Evolutionary conservation across 768 basidiomycete genomes (phyloP).

Genomic region (Cubamyces sp.): DNA sequence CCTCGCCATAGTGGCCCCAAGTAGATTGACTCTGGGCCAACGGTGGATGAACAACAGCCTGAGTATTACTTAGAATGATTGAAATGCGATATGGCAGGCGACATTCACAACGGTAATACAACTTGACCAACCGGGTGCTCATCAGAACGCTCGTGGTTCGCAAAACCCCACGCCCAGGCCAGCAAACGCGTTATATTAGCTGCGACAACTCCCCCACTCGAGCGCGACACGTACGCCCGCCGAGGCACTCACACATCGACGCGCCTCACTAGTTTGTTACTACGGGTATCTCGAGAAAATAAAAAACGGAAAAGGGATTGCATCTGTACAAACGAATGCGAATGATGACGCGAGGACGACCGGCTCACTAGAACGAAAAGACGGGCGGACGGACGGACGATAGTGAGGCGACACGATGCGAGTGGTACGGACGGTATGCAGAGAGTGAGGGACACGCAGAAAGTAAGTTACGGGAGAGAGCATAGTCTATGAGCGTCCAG

Average conservation of each 20-base stretch:
- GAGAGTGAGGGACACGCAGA: background rate
- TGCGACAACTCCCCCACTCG: background rate
- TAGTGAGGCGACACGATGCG: background rate
- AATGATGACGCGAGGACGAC: conserved; percentile 1
- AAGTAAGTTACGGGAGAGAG: conserved; percentile 22
- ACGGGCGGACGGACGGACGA: background rate
- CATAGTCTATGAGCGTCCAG: conserved; percentile 28
- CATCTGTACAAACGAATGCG: conserved; percentile 28
- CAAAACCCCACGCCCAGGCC: too few relatives aligned
- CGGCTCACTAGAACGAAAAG: background rate
- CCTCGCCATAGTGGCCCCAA: too few relatives aligned
- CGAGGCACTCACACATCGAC: conserved; percentile 1
- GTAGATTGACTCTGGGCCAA: too few relatives aligned
- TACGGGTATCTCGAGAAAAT: conserved; percentile 28
- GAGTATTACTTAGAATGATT: too few relatives aligned
- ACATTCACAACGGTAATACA: too few relatives aligned
- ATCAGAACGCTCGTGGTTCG: too few relatives aligned
- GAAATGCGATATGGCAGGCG: too few relatives aligned
- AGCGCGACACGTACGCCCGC: background rate
- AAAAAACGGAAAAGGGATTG: conserved; percentile 16
- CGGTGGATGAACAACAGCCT: too few relatives aligned
- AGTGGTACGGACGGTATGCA: background rate
- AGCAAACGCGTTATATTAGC: background rate
- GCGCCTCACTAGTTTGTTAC: conserved; percentile 28
- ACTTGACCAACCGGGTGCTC: too few relatives aligned